Conservation (phyloP, 176 grass and related monocot species). For the Eleusine coracana region DNA sequence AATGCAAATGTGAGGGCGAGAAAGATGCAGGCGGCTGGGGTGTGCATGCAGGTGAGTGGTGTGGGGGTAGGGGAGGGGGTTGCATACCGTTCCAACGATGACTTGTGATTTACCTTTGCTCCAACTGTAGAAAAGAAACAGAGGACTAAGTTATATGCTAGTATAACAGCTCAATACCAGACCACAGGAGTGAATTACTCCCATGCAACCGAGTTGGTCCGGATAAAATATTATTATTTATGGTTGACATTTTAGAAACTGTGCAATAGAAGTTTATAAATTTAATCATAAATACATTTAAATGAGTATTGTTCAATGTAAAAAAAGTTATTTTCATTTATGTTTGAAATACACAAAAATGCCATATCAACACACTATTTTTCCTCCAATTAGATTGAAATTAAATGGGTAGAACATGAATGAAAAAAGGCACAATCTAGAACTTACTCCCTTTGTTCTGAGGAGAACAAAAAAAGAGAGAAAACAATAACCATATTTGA, state of each 20-base stretch:
- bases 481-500: background rate
- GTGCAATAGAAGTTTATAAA: background rate
- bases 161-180: conserved; percentile 2
- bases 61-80: background rate
- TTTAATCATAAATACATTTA: background rate
- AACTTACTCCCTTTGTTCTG: background rate
- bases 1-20: background rate
- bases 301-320: background rate
- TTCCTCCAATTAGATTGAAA: background rate
- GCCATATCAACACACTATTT: too few species aligned
- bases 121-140: conserved; percentile 68
- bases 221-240: background rate
- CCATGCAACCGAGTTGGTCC: background rate
- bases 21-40: background rate
- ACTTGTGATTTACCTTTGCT: conserved; percentile 91
- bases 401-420: background rate
- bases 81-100: conserved; percentile 86
- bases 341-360: background rate
- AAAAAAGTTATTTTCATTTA: background rate
- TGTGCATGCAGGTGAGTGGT: background rate
- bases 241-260: background rate
- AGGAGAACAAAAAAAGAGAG: too few species aligned
- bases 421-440: background rate
- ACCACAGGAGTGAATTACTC: conserved; percentile 1
- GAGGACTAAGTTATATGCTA: conserved; percentile 22